Percentiles rank a stretch among this genome's conserved stretches.
phyloP scores from a whole-genome alignment of 164 flowering plant genomes.

The Sedum album region DNA sequence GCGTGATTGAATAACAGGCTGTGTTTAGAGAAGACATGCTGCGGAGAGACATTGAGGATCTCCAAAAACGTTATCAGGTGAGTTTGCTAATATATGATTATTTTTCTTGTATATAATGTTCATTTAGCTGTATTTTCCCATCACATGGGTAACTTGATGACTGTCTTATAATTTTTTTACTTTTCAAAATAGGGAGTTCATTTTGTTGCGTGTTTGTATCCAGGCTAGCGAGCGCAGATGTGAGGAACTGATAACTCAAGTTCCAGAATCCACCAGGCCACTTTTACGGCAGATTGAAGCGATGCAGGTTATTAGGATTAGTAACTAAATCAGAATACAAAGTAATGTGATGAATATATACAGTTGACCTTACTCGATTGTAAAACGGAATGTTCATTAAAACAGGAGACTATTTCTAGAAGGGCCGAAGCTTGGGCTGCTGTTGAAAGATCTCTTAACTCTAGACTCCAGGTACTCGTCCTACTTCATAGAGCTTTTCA shows the following conservation, averaged over 20 bases:
- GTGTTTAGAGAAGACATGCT: conserved; percentile 88
- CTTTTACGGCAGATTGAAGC: conserved; percentile 97
- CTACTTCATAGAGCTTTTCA: neutral
- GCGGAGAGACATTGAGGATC: conserved; percentile 87
- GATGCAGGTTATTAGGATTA: conserved; percentile 60
- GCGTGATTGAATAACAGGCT: conserved; percentile 39
- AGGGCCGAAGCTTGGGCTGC: conserved; percentile 98
- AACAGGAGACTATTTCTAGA: conserved; percentile 78
- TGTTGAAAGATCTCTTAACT: conserved; percentile 81
- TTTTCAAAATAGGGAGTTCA: neutral
- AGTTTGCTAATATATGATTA: conserved; percentile 10
- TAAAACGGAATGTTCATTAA: neutral
- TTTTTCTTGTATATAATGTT: neutral
- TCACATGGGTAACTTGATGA: too few species aligned
- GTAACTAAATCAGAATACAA: neutral
- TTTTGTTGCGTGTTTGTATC: neutral
- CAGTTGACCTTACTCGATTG: neutral
- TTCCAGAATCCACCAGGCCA: conserved; percentile 99
- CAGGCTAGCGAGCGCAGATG: conserved; percentile 97
- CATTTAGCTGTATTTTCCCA: too few species aligned
- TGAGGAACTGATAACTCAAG: conserved; percentile 90
- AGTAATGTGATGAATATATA: neutral
- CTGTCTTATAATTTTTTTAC: conserved; percentile 6
- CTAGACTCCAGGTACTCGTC: conserved; percentile 74
- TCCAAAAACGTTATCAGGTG: conserved; percentile 92